Base-by-base conservation (phyloP, 2,329 filamentous ascomycete genomes). In the Fusarium drepaniforme region DNA sequence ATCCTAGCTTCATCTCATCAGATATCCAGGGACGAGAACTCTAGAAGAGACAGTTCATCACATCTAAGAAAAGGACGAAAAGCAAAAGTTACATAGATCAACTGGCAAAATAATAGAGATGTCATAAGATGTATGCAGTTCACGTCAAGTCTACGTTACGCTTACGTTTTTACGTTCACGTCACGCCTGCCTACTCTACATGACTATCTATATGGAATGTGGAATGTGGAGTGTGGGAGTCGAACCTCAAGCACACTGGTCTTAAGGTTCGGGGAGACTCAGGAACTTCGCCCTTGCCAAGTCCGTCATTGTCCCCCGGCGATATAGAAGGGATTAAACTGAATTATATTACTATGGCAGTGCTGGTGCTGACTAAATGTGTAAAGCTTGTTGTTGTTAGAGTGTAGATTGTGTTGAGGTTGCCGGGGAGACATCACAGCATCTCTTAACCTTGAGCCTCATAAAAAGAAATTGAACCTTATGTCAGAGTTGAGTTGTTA, bases 401-500 rank as follows among this genome's bases (percentile, higher is more conserved):
- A 4, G 13, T 46, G 15, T 49, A n/a, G 16, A 13, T 13, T 33
- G 2, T 5, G 49, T 53, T 21, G 28, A 33, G 49, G 49, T 53
- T 53, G 28, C 28, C 6, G 2, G 9, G 49, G 49, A 9, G 49
- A 53, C 8, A n/a, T 53, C 18, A 13, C 16, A 2, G 2, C 46
- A 9, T 4, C 13, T 3, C 2, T 9, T n/a, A 56, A 33, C 49
- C 49, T 56, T 56, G 18, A 4, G 7, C 1, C 49, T 8, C 25
- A 30, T 11, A 7, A 18, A 33, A 56, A n/a, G 28, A 53, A 13
- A 21, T 56, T 8, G 28, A 56, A 15, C n/a, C 18, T 16, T 13
- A 3, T 8, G 13, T 21, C 12, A 33, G 65, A 64, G 64, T 53
- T 58, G 53, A 71, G 63, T 62, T 67, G 58, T 68, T 51, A 30